Evolutionary conservation across 148 eudicot species (phyloP).

Genomic region (Polygonum aviculare): DNA sequence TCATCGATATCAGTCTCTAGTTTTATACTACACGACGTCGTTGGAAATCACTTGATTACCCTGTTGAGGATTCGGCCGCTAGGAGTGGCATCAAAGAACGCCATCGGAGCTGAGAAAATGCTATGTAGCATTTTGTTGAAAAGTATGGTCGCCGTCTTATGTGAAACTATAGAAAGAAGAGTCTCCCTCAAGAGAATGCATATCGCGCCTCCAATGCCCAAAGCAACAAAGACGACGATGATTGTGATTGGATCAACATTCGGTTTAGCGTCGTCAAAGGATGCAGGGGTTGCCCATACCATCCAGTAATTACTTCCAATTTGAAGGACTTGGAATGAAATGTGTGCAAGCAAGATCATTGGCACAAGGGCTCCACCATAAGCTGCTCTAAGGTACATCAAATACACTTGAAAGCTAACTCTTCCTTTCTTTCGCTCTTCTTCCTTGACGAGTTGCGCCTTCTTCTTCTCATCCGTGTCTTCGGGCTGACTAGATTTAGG

Average conservation of each 20-base stretch:
- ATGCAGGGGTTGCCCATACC: slow-evolving; percentile 39
- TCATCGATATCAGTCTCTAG: too few species aligned
- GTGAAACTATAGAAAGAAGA: slow-evolving; percentile 17
- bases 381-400: slow-evolving; percentile 33
- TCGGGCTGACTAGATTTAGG: neutral
- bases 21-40: too few species aligned
- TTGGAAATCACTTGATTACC: slow-evolving; percentile 12
- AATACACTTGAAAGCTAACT: slow-evolving; percentile 30
- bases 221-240: slow-evolving; percentile 24
- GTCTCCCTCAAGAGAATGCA: slow-evolving; percentile 24
- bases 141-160: slow-evolving; percentile 31
- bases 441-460: slow-evolving; percentile 36
- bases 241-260: slow-evolving; percentile 16
- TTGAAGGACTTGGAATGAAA: slow-evolving; percentile 33
- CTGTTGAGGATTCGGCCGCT: slow-evolving; percentile 44
- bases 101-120: slow-evolving; percentile 46
- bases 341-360: slow-evolving; percentile 25
- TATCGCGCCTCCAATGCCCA: slow-evolving; percentile 25
- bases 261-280: slow-evolving; percentile 13
- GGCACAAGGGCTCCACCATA: slow-evolving; percentile 40
- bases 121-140: slow-evolving; percentile 33
- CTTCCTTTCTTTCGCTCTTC: slow-evolving; percentile 40
- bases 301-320: slow-evolving; percentile 43
- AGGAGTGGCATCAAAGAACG: slow-evolving; percentile 46
- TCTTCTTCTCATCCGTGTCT: neutral